phyloP scores from a whole-genome alignment of 2,329 filamentous ascomycete genomes.

The Nemania sp. region DNA sequence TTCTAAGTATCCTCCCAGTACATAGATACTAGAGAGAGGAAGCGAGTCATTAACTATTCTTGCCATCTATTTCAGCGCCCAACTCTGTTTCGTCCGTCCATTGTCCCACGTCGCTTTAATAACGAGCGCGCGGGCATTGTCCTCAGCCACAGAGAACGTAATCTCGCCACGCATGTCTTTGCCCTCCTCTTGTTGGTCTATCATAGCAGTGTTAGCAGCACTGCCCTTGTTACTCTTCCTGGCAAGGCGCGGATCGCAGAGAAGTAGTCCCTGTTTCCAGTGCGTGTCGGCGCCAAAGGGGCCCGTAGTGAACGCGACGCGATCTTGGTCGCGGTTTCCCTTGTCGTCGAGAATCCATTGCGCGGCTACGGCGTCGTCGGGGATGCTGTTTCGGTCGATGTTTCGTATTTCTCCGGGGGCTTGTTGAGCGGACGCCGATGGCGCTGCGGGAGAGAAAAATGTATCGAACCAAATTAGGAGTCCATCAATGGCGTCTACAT shows the following conservation, averaged over 20 bases:
- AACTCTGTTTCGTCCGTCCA: slow-evolving; percentile 54
- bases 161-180: slow-evolving; percentile 67
- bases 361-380: slow-evolving; percentile 57
- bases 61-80: slow-evolving; percentile 36
- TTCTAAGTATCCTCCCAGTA: too few relatives aligned
- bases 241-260: slow-evolving; percentile 56
- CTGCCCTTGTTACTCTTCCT: slow-evolving; percentile 9
- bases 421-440: slow-evolving; percentile 5
- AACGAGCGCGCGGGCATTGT: slow-evolving; percentile 69
- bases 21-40: not conserved
- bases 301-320: slow-evolving; percentile 86
- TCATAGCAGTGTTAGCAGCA: not conserved
- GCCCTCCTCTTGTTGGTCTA: slow-evolving; percentile 49
- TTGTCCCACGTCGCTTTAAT: slow-evolving; percentile 66
- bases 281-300: slow-evolving; percentile 76
- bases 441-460: slow-evolving; percentile 69
- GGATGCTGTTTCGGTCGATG: slow-evolving; percentile 45
- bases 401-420: not conserved
- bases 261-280: slow-evolving; percentile 83
- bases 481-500: slow-evolving; percentile 75
- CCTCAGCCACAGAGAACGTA: slow-evolving; percentile 68
- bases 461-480: slow-evolving; percentile 94
- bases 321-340: slow-evolving; percentile 55
- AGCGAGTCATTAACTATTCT: not conserved
- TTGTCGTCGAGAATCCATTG: slow-evolving; percentile 53